Conservation (phyloP, 2,329 filamentous ascomycete genomes). For the Teratosphaeria pseudoeucalypti region DNA sequence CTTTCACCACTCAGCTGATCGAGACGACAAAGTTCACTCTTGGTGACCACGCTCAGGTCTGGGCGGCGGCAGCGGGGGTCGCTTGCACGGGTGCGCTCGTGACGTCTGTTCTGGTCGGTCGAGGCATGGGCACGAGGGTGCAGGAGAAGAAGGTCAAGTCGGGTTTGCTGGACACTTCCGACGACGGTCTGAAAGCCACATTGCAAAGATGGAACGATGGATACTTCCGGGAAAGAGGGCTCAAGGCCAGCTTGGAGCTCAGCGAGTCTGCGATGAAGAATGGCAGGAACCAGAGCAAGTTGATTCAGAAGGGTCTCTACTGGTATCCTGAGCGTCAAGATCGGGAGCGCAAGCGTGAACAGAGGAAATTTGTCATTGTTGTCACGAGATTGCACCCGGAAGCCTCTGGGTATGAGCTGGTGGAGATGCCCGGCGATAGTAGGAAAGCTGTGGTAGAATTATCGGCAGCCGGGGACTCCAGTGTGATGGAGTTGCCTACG, state of each 20-base stretch:
- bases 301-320: conserved; percentile 6
- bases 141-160: conserved; percentile 14
- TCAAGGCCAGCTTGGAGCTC: conserved; percentile 13
- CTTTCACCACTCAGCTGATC: conserved; percentile 13
- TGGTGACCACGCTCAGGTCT: conserved; percentile 13
- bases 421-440: background rate
- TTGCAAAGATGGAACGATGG: conserved; percentile 15
- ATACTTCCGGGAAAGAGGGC: conserved; percentile 15
- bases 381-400: conserved; percentile 10
- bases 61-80: conserved; percentile 9
- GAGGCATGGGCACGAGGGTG: conserved; percentile 10
- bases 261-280: conserved; percentile 11
- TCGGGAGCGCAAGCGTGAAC: conserved; percentile 10
- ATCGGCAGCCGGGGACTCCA: background rate
- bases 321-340: conserved; percentile 10
- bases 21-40: conserved; percentile 9
- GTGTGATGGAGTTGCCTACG: conserved; percentile 1
- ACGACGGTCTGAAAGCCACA: conserved; percentile 10
- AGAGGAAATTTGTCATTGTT: conserved; percentile 16
- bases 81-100: conserved; percentile 5
- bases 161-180: conserved; percentile 8
- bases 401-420: background rate
- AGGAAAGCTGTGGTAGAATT: conserved; percentile 1
- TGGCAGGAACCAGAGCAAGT: conserved; percentile 6
- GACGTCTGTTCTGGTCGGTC: conserved; percentile 8